These are phyloP conservation scores for Solanum hybrid DNA, from an alignment of 305 asterid genomes.

Conservation along the genomic window DNA sequence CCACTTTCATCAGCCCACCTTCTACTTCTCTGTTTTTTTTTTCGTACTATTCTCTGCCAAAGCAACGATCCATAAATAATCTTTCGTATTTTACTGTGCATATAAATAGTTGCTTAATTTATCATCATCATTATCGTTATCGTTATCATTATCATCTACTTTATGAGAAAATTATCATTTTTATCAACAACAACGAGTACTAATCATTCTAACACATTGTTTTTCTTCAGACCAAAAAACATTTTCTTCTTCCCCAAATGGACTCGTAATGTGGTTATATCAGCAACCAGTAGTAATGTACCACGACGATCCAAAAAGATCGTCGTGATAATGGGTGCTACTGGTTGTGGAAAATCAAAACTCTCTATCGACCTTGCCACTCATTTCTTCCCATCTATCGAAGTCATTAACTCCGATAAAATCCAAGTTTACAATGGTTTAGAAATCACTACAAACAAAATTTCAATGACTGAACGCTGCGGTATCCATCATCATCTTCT, in stretches of 20 bases:
- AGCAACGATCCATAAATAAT: background rate
- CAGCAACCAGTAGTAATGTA: background rate
- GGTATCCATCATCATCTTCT: conserved; percentile 67
- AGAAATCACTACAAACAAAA: conserved; percentile 73
- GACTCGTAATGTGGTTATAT: conserved; percentile 25
- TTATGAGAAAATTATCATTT: conserved; percentile 34
- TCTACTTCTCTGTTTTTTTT: background rate
- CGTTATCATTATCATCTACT: conserved; percentile 1
- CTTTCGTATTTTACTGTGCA: background rate
- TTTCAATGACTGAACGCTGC: conserved; percentile 36
- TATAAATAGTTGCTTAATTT: background rate
- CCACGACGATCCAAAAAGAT: conserved; percentile 19
- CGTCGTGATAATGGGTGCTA: conserved; percentile 74
- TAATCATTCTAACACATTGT: conserved; percentile 5
- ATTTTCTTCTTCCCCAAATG: background rate
- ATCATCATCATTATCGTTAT: background rate
- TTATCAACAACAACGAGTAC: background rate
- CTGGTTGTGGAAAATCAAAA: conserved; percentile 79
- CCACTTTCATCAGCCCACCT: background rate
- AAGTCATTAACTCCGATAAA: conserved; percentile 77
- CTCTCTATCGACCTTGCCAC: conserved; percentile 71
- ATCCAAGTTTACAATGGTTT: conserved; percentile 65
- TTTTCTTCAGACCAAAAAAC: conserved; percentile 6
- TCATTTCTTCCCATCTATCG: conserved; percentile 49
- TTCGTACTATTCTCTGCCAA: background rate